phyloP scores from a whole-genome alignment of 2,329 filamentous ascomycete genomes.

The Botrytis squamosa region DNA sequence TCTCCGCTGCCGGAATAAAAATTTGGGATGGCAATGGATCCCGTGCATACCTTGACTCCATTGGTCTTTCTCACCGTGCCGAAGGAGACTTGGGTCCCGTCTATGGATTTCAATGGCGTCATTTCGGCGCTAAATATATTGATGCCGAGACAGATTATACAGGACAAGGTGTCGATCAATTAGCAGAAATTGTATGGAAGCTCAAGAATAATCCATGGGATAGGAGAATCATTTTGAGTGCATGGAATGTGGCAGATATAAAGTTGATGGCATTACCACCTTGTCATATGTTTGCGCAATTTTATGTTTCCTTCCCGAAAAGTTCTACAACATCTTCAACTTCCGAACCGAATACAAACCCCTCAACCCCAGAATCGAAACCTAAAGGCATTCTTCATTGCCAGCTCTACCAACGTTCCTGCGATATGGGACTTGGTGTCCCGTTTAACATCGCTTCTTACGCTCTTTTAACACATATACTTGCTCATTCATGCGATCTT shows the following conservation, averaged over 20 bases:
- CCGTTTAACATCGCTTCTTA: conserved; percentile 98
- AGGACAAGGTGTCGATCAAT: conserved; percentile 87
- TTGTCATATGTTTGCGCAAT: conserved; percentile 97
- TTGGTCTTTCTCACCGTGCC: conserved; percentile 77
- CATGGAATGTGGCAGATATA: conserved; percentile 90
- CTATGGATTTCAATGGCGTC: conserved; percentile 98
- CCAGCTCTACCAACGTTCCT: conserved; percentile 88
- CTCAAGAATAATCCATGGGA: conserved; percentile 82
- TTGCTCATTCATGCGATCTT: conserved; percentile 82
- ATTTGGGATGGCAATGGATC: conserved; percentile 99
- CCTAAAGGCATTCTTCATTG: conserved; percentile 71
- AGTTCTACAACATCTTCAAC: neutral
- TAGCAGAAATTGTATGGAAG: conserved; percentile 87
- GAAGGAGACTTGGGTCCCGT: conserved; percentile 91
- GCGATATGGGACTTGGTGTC: conserved; percentile 92
- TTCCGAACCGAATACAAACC: neutral
- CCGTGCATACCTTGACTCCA: conserved; percentile 81
- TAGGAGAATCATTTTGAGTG: conserved; percentile 81
- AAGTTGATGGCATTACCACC: conserved; percentile 88
- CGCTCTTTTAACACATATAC: conserved; percentile 90
- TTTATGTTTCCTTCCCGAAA: conserved; percentile 50
- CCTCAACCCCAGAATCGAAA: conserved; percentile 35
- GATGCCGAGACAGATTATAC: conserved; percentile 79
- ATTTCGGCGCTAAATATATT: conserved; percentile 90
- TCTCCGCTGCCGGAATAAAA: conserved; percentile 79